Evolutionary conservation across 1,284 basidiomycete genomes (phyloP).

Genomic region (Apiotrichum laibachii): DNA sequence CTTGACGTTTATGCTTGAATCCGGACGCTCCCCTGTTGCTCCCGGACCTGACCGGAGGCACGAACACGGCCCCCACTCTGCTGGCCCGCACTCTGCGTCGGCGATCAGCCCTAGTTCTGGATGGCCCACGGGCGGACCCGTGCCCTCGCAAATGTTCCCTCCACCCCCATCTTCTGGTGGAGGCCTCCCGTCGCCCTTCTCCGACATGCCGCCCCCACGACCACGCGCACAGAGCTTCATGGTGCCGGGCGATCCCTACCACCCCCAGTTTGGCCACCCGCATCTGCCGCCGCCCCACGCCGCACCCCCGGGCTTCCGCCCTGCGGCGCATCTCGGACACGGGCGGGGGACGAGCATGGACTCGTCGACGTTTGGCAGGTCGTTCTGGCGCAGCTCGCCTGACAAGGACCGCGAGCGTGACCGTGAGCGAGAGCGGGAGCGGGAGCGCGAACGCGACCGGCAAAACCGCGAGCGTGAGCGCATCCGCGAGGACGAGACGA

Average conservation of each 20-base stretch:
- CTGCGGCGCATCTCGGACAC: slow-evolving; percentile 3
- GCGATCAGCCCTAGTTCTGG: neutral
- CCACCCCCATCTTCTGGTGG: slow-evolving; percentile 4
- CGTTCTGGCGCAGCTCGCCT: slow-evolving; percentile 13
- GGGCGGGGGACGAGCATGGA: slow-evolving; percentile 20
- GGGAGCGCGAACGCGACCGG: slow-evolving; percentile 16
- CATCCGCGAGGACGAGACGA: slow-evolving; percentile 5
- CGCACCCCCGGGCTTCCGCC: slow-evolving; percentile 5
- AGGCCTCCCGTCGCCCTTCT: slow-evolving; percentile 11
- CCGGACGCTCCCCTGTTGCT: slow-evolving; percentile 16
- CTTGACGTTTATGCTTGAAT: slow-evolving; percentile 42
- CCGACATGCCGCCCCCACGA: slow-evolving; percentile 17
- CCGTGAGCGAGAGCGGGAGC: slow-evolving; percentile 7
- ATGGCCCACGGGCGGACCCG: neutral
- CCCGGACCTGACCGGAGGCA: neutral
- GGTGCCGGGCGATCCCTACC: slow-evolving; percentile 9
- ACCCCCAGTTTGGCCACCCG: neutral
- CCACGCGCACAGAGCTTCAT: slow-evolving; percentile 21
- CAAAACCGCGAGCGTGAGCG: slow-evolving; percentile 10
- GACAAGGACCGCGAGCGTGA: slow-evolving; percentile 5
- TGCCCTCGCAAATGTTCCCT: slow-evolving; percentile 10
- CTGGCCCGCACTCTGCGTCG: neutral
- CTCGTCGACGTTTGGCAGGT: slow-evolving; percentile 15
- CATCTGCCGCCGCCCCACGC: slow-evolving; percentile 9
- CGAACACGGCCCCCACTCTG: neutral